Percentiles rank a stretch among this genome's conserved stretches.
phyloP scores from a whole-genome alignment of 495 filamentous ascomycete species.

The Sordaria brevicollis region DNA sequence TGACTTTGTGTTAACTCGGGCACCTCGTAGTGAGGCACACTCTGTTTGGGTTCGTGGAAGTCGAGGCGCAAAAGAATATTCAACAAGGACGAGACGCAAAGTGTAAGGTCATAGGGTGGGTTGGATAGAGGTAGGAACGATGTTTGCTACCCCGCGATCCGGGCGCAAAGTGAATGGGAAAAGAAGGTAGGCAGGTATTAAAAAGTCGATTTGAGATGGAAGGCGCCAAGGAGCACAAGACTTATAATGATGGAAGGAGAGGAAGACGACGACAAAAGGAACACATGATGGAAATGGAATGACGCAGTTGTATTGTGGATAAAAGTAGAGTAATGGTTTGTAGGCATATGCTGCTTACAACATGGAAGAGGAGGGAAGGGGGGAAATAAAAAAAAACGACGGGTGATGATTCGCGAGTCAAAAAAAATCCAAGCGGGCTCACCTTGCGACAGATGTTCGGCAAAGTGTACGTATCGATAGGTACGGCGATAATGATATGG shows the following conservation, averaged over 20 bases:
- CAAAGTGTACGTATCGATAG: neutral
- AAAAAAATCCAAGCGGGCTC: conserved; percentile 1
- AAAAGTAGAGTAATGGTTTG: neutral
- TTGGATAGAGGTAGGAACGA: neutral
- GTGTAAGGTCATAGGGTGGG: neutral
- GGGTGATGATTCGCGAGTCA: neutral
- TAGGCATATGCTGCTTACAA: neutral
- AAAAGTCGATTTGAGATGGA: neutral
- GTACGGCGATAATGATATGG: neutral
- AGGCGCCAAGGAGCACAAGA: neutral
- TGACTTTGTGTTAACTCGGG: conserved; percentile 26
- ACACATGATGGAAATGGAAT: neutral
- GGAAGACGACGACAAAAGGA: neutral
- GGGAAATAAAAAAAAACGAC: neutral
- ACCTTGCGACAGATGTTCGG: neutral
- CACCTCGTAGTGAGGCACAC: conserved; percentile 5
- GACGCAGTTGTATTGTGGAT: neutral
- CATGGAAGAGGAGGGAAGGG: neutral
- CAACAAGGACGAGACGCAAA: neutral
- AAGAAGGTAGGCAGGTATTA: neutral
- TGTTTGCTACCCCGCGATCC: neutral
- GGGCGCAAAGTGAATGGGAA: neutral
- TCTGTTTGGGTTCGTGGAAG: neutral
- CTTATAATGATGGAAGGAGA: neutral
- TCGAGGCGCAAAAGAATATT: neutral